These are phyloP conservation scores for Leccinum aurantiacum DNA, from an alignment of 768 basidiomycete genomes.

Conservation along the genomic window DNA sequence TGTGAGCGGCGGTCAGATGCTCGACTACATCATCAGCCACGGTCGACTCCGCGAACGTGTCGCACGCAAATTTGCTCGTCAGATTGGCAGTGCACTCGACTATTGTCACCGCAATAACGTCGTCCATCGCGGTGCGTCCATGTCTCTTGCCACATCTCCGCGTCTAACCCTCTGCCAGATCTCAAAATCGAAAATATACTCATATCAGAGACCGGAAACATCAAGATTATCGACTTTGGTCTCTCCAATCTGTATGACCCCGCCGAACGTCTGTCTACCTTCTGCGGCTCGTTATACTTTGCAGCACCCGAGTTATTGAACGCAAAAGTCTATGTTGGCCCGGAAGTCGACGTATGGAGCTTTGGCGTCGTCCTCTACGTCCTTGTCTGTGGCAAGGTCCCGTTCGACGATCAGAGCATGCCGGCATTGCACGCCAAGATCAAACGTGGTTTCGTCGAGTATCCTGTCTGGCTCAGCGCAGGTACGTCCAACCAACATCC, in stretches of 20 bases:
- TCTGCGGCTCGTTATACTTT: conserved; percentile 98
- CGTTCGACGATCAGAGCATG: conserved; percentile 99
- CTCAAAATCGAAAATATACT: conserved; percentile 99
- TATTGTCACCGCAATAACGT: conserved; percentile 98
- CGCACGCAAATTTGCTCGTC: conserved; percentile 95
- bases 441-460: conserved; percentile 95
- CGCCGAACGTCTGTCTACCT: conserved; percentile 77
- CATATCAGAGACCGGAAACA: conserved; percentile 97
- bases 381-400: conserved; percentile 97
- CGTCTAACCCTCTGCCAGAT: conserved; percentile 41
- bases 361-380: conserved; percentile 98
- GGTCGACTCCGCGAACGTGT: conserved; percentile 93
- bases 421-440: conserved; percentile 99
- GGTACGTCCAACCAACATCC: conserved; percentile 50
- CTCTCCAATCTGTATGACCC: conserved; percentile 96
- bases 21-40: conserved; percentile 99
- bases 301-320: conserved; percentile 97
- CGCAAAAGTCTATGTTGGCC: conserved; percentile 94
- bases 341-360: conserved; percentile 98
- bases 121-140: conserved; percentile 79
- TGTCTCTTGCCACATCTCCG: neutral
- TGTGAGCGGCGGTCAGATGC: conserved; percentile 98
- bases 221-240: conserved; percentile 99
- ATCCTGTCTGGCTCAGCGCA: conserved; percentile 93
- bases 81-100: conserved; percentile 94